Base-by-base conservation (phyloP, 2,329 filamentous ascomycete genomes). In the Aspergillus ochraceus region DNA sequence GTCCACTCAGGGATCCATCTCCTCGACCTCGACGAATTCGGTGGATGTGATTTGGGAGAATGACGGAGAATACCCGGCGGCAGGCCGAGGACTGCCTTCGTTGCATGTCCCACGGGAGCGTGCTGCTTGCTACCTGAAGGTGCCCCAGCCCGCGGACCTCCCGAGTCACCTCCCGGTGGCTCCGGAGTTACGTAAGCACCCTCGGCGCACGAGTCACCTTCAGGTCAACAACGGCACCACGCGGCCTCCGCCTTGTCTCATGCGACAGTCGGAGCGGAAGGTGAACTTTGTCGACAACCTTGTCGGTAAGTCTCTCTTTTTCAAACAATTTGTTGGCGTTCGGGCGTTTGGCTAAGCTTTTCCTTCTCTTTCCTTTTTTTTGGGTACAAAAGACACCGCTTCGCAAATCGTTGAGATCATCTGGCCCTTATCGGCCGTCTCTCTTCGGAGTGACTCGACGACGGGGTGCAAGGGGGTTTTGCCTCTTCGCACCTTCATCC, bases 381-480 rank as follows among this genome's bases (percentile, higher is more conserved):
- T 22, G 20, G 26, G 26, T 29, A 39, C 45, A 36, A 49, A 84
- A 97, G 94, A 97, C 86, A 96, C 94, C 69, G 95, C 95, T 55
- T 95, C 95, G 57, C 92, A 97, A 77, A 96, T 98, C 76, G 93
- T 99, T 53, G 92, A 97, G 81, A 91, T 90, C 56, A 97, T 99
- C 71, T 99, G 95, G 95, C 93, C 95, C 50, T 84, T 94, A 49
- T 96, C 94, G 57, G 93, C 91, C 60, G 87, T 89, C 39, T 85
- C 90, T 59, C 90, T 90, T 76, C 88, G 88, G 69, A 88, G 84
- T 69, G 90, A 94, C 72, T 81, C 85, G 59, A 72, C 76, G 62
- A 79, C 80, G 64, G 88, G 86, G 60, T 84, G 84, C 72, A 91
- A 90, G 74, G 87, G 90, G 55, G 90, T 97, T 62, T 81, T 99